These are phyloP conservation scores for Aspergillus texensis DNA, from an alignment of 2,329 filamentous ascomycete species.

Conservation along the genomic window DNA sequence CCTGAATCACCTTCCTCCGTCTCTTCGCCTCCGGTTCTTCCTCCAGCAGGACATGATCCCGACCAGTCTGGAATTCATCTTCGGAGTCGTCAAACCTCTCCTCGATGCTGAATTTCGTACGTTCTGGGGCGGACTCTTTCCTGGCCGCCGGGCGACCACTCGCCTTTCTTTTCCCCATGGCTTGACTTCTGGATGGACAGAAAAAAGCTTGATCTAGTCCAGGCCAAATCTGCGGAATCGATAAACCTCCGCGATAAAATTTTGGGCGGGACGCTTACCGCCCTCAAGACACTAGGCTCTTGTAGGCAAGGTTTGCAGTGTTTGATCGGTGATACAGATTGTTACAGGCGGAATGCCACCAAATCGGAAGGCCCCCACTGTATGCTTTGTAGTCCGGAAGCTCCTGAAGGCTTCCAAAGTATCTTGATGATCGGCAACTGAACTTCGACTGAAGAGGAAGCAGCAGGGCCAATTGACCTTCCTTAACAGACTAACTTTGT, in stretches of 20 bases:
- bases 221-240: conserved; percentile 12
- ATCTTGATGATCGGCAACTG: neutral
- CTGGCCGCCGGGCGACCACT: conserved; percentile 49
- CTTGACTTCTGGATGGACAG: conserved; percentile 7
- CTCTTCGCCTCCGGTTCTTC: conserved; percentile 80
- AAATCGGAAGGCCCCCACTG: neutral
- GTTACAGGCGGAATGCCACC: conserved; percentile 5
- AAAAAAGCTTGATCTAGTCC: conserved; percentile 1
- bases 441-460: conserved; percentile 8
- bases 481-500: neutral
- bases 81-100: conserved; percentile 91
- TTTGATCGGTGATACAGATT: neutral
- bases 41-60: conserved; percentile 83
- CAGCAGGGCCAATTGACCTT: conserved; percentile 3
- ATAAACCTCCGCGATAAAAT: conserved; percentile 35
- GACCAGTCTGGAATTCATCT: conserved; percentile 87
- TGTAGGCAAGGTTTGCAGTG: conserved; percentile 24
- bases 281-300: conserved; percentile 24
- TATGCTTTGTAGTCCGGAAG: neutral
- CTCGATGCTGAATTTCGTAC: conserved; percentile 42
- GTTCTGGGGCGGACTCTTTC: conserved; percentile 31
- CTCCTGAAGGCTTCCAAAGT: neutral
- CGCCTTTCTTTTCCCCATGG: conserved; percentile 69
- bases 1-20: conserved; percentile 68
- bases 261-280: conserved; percentile 39